phyloP scores from a whole-genome alignment of 495 filamentous ascomycete genomes.

The Pseudomonodictys pantanalensis region DNA sequence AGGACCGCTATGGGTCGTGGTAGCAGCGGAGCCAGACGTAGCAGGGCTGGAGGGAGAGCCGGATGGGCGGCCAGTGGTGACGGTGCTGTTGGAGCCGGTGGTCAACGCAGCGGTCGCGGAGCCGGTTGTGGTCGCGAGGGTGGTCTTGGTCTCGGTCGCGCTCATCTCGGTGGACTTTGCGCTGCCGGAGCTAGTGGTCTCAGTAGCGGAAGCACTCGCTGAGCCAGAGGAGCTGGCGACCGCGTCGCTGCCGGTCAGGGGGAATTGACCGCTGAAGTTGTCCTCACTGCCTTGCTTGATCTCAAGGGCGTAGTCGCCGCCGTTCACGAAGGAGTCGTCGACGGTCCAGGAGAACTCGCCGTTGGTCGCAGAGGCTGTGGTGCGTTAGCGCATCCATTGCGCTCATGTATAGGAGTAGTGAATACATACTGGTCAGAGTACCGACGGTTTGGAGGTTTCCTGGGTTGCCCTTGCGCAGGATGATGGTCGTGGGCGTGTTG shows the following conservation, averaged over 20 bases:
- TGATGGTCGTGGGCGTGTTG: constrained; percentile 36
- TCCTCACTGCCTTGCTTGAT: constrained; percentile 36
- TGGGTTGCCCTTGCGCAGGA: constrained; percentile 35
- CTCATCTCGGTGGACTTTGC: constrained; percentile 7
- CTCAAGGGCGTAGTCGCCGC: constrained; percentile 38
- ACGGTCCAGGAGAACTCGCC: constrained; percentile 36
- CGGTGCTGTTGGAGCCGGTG: constrained; percentile 9
- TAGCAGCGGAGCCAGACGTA: background rate
- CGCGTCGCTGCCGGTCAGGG: constrained; percentile 31
- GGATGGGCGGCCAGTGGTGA: constrained; percentile 1
- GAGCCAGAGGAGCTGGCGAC: constrained; percentile 2
- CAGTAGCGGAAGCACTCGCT: constrained; percentile 15
- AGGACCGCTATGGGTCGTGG: too few relatives aligned
- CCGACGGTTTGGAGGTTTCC: constrained; percentile 32
- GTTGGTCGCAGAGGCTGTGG: constrained; percentile 17
- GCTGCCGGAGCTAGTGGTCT: background rate
- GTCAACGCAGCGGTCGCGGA: constrained; percentile 12
- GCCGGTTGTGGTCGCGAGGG: constrained; percentile 11
- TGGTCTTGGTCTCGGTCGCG: background rate
- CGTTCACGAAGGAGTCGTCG: constrained; percentile 30
- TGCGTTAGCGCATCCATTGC: background rate
- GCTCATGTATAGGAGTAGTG: background rate
- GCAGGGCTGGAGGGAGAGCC: constrained; percentile 10
- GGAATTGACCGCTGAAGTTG: constrained; percentile 42
- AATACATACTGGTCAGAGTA: constrained; percentile 30